Evolutionary conservation across 768 basidiomycete species (phyloP), one percentile per base, ranked within the genome.

Genomic region (Phaeotremella fagi): DNA sequence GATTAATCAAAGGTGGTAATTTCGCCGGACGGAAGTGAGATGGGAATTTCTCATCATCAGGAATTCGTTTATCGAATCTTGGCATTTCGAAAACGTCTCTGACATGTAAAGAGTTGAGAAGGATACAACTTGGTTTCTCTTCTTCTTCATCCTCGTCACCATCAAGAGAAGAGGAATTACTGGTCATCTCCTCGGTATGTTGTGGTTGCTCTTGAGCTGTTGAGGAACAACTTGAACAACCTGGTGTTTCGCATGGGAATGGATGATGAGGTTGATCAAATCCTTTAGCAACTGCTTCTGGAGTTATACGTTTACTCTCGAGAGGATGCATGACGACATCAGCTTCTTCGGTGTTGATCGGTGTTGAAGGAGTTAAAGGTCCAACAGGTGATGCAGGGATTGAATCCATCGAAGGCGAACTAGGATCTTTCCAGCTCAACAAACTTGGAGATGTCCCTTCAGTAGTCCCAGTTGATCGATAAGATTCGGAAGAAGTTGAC

Each of bases 271-370:
- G 38, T 44, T 57, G 42, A 20, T 60, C 64, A 7, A 59, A 33
- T 15, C 59, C 61, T 16, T 57, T 35, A 6, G 41, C 54, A n/a
- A 53, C 50, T 14, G 63, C 54, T 12, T 43, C 51, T 7, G 50
- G 45, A 2, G 62, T 59, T 4, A 62, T 23, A n/a, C 63, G 50
- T 48, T 63, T 70, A 26, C 63, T 57, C 26, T 70, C 68, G 49
- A 54, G 57, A 2, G 68, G 68, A 46, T 70, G 68, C 68, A 70
- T 70, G 23, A 59, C 50, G 23, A 70, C 68, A 38, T 70, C 65
- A 5, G 45, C 48, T 12, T 41, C 33, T 16, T 52, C 46, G 11
- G 48, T 31, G 12, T 54, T 49, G 18, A 52, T 45, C 16, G 36
- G n/a, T 9, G 45, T 49, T 4, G 44, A 22, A 3, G 31, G 31